phyloP scores from a whole-genome alignment of 2,329 filamentous ascomycete species.

The Zalaria obscura region DNA sequence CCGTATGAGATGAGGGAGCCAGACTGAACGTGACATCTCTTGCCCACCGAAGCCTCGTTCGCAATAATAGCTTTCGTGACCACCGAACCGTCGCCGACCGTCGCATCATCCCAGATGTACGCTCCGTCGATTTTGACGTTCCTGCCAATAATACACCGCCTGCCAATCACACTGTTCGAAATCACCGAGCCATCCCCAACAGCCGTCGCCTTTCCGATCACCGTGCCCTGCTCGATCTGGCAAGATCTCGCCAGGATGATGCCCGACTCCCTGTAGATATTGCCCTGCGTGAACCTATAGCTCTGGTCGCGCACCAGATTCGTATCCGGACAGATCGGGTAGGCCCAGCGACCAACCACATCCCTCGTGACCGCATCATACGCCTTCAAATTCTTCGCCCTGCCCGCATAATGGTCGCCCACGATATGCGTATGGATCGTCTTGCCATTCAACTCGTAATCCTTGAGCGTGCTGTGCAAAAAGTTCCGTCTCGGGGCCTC shows the following conservation, averaged over 20 bases:
- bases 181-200: slow-evolving; percentile 61
- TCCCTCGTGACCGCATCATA: slow-evolving; percentile 85
- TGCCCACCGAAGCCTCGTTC: slow-evolving; percentile 56
- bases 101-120: slow-evolving; percentile 77
- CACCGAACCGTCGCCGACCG: slow-evolving; percentile 59
- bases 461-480: slow-evolving; percentile 82
- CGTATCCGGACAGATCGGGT: slow-evolving; percentile 77
- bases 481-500: slow-evolving; percentile 81
- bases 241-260: slow-evolving; percentile 63
- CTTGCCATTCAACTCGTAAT: slow-evolving; percentile 93
- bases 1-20: slow-evolving; percentile 71
- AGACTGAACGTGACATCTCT: slow-evolving; percentile 50
- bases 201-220: slow-evolving; percentile 63
- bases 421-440: slow-evolving; percentile 88
- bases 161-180: slow-evolving; percentile 65
- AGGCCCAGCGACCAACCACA: slow-evolving; percentile 75
- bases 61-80: slow-evolving; percentile 66
- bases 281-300: slow-evolving; percentile 56
- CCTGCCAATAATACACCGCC: slow-evolving; percentile 72
- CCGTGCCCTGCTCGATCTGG: slow-evolving; percentile 50
- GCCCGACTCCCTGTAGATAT: slow-evolving; percentile 64
- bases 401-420: slow-evolving; percentile 68
- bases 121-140: slow-evolving; percentile 67
- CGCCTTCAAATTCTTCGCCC: slow-evolving; percentile 72
- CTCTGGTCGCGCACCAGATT: slow-evolving; percentile 68